Conservation (phyloP, 2,329 filamentous ascomycete species). For the Teratosphaeria viscida region DNA sequence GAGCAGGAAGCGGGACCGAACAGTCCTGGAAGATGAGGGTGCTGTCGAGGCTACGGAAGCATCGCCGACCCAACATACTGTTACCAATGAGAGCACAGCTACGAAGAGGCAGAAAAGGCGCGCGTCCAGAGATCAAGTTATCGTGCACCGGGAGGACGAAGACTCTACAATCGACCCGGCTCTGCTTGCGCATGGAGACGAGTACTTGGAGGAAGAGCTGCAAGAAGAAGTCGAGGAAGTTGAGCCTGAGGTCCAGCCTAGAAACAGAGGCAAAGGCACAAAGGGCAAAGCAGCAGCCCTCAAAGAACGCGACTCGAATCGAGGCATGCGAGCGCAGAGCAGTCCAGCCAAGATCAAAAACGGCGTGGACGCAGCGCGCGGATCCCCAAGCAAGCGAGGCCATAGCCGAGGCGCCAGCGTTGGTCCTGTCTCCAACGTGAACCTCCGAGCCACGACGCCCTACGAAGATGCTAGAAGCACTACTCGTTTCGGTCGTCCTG, state of each 20-base stretch:
- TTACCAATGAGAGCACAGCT: neutral
- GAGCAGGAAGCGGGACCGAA: slow-evolving; percentile 7
- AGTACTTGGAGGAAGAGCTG: slow-evolving; percentile 1
- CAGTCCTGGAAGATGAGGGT: slow-evolving; percentile 5
- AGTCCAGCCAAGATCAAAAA: slow-evolving; percentile 5
- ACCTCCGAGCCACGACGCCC: slow-evolving; percentile 29
- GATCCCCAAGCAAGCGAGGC: slow-evolving; percentile 7
- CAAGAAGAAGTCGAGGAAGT: neutral
- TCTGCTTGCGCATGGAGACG: slow-evolving; percentile 8
- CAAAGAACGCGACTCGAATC: slow-evolving; percentile 14
- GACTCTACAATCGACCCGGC: slow-evolving; percentile 9
- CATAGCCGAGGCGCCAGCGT: slow-evolving; percentile 9
- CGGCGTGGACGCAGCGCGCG: neutral
- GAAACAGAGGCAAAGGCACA: slow-evolving; percentile 7
- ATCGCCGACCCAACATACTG: neutral
- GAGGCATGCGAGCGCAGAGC: slow-evolving; percentile 7
- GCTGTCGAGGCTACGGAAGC: neutral
- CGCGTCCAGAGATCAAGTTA: slow-evolving; percentile 3
- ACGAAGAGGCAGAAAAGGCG: slow-evolving; percentile 4
- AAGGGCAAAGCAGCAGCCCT: slow-evolving; percentile 6
- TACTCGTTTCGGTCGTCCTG: slow-evolving; percentile 67
- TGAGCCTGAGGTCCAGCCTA: neutral
- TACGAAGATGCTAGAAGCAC: slow-evolving; percentile 45
- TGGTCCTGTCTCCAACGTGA: slow-evolving; percentile 26
- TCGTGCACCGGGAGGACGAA: slow-evolving; percentile 6